phyloP scores from a whole-genome alignment of 1,284 basidiomycete species.

The Hymenochaete sp. region DNA sequence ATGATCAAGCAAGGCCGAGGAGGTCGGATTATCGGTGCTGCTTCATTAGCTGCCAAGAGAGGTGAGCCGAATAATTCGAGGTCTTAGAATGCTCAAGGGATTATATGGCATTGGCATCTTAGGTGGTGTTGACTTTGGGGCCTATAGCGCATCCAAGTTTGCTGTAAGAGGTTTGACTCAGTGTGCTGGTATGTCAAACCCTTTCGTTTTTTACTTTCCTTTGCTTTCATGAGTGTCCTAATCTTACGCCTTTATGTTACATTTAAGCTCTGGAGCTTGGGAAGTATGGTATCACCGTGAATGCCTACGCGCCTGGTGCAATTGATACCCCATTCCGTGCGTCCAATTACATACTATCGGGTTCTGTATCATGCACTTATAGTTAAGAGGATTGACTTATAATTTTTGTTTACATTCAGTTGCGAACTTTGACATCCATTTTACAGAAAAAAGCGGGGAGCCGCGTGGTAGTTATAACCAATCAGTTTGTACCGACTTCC shows the following conservation, averaged over 20 bases:
- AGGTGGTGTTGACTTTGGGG: background rate
- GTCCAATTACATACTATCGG: background rate
- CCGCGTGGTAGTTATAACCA: background rate
- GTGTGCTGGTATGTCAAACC: conserved; percentile 4
- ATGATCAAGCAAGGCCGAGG: conserved; percentile 19
- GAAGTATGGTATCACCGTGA: conserved; percentile 17
- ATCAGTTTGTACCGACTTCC: too few species aligned
- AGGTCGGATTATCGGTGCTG: conserved; percentile 16
- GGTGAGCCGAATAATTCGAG: background rate
- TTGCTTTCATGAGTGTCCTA: too few species aligned
- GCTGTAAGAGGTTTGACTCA: conserved; percentile 14
- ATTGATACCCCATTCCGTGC: conserved; percentile 10
- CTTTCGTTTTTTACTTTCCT: background rate
- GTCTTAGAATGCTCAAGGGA: background rate
- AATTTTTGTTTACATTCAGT: too few species aligned
- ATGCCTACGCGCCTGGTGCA: conserved; percentile 14
- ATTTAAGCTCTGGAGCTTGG: conserved; percentile 17
- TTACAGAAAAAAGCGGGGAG: background rate
- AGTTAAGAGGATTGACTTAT: too few species aligned
- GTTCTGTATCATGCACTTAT: too few species aligned
- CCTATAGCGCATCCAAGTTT: conserved; percentile 14
- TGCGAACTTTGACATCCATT: too few species aligned
- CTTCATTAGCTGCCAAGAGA: conserved; percentile 10
- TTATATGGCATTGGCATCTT: background rate
- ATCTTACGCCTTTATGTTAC: background rate